A percentile compares a stretch with the other conserved stretches of the same genome.
phyloP scores from a whole-genome alignment of 2,329 filamentous ascomycete species.

The Dryadomyces quercivorus region DNA sequence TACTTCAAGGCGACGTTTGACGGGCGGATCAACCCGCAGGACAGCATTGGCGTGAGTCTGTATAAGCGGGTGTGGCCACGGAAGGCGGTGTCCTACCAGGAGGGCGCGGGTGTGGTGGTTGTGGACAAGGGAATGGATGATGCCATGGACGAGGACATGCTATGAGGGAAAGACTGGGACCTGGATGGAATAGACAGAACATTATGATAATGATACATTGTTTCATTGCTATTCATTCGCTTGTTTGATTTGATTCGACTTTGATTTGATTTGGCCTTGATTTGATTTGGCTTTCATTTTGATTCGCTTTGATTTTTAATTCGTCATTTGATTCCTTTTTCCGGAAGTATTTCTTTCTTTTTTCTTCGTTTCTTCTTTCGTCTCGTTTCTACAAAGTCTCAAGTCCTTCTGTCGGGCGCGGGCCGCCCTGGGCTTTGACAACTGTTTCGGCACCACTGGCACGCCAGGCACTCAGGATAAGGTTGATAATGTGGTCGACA shows the following conservation, averaged over 20 bases:
- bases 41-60: conserved; percentile 80
- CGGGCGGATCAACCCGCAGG: conserved; percentile 87
- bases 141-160: conserved; percentile 27
- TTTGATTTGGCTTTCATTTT: neutral
- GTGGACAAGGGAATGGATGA: conserved; percentile 11
- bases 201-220: conserved; percentile 9
- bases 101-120: conserved; percentile 26
- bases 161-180: conserved; percentile 4
- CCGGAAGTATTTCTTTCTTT: neutral
- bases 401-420: conserved; percentile 42
- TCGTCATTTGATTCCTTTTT: neutral
- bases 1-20: conserved; percentile 99
- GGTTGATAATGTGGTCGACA: conserved; percentile 72
- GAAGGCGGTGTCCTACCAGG: conserved; percentile 38
- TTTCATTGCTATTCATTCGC: neutral
- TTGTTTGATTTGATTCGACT: neutral
- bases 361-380: neutral
- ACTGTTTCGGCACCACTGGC: conserved; percentile 66
- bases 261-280: neutral
- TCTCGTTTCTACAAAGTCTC: conserved; percentile 25
- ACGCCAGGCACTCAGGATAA: conserved; percentile 89
- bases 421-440: conserved; percentile 40
- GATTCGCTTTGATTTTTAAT: neutral
- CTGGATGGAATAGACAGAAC: conserved; percentile 4
- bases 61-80: conserved; percentile 82